These are phyloP conservation scores for Sclerotiophoma versabilis DNA, from an alignment of 2,329 filamentous ascomycete genomes.

Conservation along the genomic window DNA sequence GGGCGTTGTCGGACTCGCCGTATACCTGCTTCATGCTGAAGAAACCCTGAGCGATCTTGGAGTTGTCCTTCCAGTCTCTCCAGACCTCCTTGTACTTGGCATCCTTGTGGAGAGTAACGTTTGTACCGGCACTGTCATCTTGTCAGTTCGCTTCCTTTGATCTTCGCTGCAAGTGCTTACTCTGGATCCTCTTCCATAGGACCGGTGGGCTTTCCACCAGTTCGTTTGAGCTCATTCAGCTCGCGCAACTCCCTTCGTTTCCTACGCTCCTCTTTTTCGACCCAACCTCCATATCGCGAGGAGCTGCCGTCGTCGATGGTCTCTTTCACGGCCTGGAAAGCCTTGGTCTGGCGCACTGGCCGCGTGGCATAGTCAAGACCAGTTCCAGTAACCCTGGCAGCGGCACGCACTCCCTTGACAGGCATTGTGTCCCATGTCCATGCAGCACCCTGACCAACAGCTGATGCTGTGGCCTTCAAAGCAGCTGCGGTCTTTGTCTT, in stretches of 20 bases:
- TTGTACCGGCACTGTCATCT: constrained; percentile 79
- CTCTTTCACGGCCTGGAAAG: constrained; percentile 90
- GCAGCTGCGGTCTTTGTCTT: constrained; percentile 79
- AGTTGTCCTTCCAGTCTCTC: constrained; percentile 91
- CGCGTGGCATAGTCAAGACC: constrained; percentile 94
- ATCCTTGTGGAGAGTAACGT: constrained; percentile 95
- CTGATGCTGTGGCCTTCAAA: constrained; percentile 83
- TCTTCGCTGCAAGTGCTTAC: constrained; percentile 62
- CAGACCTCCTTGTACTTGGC: constrained; percentile 98
- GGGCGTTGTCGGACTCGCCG: constrained; percentile 95
- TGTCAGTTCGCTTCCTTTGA: constrained; percentile 11
- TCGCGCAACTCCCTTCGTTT: constrained; percentile 78
- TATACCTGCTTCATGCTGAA: constrained; percentile 88
- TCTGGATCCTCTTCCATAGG: constrained; percentile 83
- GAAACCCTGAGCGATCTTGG: constrained; percentile 84
- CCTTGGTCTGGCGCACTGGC: constrained; percentile 91
- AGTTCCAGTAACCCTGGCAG: constrained; percentile 83
- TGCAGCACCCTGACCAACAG: constrained; percentile 85
- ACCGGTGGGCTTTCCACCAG: constrained; percentile 59
- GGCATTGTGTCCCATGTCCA: constrained; percentile 98
- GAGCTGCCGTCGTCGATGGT: constrained; percentile 97
- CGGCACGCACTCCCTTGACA: constrained; percentile 88
- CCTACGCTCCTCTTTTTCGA: constrained; percentile 92
- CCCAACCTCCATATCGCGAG: constrained; percentile 93
- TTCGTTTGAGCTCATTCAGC: constrained; percentile 62